Base-by-base conservation (phyloP, 306 rosid genomes). In the Prunus fruticosa region DNA sequence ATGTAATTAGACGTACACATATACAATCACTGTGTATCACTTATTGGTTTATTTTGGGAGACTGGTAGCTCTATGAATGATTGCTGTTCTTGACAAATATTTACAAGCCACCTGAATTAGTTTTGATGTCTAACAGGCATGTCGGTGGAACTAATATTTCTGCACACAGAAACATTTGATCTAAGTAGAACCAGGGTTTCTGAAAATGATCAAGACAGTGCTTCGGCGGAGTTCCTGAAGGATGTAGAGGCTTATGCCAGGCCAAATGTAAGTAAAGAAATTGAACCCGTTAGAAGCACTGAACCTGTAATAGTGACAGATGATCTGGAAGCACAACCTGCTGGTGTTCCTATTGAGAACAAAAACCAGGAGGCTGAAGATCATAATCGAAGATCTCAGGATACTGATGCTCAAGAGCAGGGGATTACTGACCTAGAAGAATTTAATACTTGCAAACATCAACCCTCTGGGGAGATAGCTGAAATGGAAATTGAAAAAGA, bases 111-210 rank as follows among this genome's bases (percentile, higher is more conserved):
- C 63, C 69, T 71, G 75, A 69, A 53, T 50, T 58, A 23, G 72
- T 77, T 87, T 67, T 83, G 63, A 66, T 62, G 46, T 77, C 30
- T 72, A 70, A 73, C 91, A 96, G 99, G 97, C 64, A 71, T 87
- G 82, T 81, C 98, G n/a, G 77, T 72, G 62, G 82, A 83, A 73
- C 86, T 96, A 85, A 68, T 84, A 68, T 73, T 78, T 81, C 77
- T 93, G 91, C 90, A 69, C 64, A 77, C 81, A 13, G 91, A 81
- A 79, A 63, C 82, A 78, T 74, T 88, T 82, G 93, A 93, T 86
- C 80, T 84, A 49, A 82, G 87, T 69, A 79, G 87, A 79, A 82
- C 85, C 74, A 77, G 25, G 87, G 87, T 91, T 80, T 81, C 68
- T 70, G 90, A 88, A 72, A 46, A 76, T 79, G 87, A 65, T 54